Conservation (phyloP, 345 rosid species). For the Ailanthus altissimus region DNA sequence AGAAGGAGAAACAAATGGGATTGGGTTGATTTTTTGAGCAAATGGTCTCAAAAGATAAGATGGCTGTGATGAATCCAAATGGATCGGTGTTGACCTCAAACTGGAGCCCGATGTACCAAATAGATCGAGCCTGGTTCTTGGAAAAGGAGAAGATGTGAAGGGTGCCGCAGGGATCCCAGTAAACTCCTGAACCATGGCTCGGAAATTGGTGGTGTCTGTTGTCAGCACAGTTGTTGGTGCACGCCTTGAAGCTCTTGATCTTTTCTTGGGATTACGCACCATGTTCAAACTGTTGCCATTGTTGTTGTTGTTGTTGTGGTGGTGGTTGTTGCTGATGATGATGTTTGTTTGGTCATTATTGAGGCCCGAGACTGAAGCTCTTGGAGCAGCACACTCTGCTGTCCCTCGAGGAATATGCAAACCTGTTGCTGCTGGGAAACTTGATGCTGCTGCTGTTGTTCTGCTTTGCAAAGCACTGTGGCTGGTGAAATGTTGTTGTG, state of each 20-base stretch:
- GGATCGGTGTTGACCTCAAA: slow-evolving; percentile 32
- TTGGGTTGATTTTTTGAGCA: slow-evolving; percentile 23
- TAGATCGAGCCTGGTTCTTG: slow-evolving; percentile 66
- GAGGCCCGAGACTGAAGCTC: slow-evolving; percentile 26
- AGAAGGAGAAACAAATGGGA: slow-evolving; percentile 23
- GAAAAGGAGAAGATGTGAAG: slow-evolving; percentile 58
- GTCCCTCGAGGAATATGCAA: slow-evolving; percentile 21
- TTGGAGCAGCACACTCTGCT: not conserved
- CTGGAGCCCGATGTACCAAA: slow-evolving; percentile 50
- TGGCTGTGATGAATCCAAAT: slow-evolving; percentile 41
- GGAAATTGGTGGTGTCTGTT: slow-evolving; percentile 87
- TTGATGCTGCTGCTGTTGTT: slow-evolving; percentile 7
- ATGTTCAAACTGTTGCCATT: not conserved
- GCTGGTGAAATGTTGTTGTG: slow-evolving; percentile 36
- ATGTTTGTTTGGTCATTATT: slow-evolving; percentile 30
- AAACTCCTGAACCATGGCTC: slow-evolving; percentile 98
- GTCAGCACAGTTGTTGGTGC: slow-evolving; percentile 93
- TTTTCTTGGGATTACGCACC: slow-evolving; percentile 73
- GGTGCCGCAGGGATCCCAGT: slow-evolving; percentile 97
- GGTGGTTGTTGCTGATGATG: slow-evolving; percentile 28
- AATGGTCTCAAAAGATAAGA: slow-evolving; percentile 39
- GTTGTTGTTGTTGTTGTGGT: not conserved
- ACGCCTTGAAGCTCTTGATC: slow-evolving; percentile 86
- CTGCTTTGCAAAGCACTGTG: slow-evolving; percentile 18
- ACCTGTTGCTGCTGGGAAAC: slow-evolving; percentile 10